A percentile compares a stretch with the other conserved stretches of the same genome.
phyloP scores from a whole-genome alignment of 768 basidiomycete genomes.

The Lentinus brumalis region DNA sequence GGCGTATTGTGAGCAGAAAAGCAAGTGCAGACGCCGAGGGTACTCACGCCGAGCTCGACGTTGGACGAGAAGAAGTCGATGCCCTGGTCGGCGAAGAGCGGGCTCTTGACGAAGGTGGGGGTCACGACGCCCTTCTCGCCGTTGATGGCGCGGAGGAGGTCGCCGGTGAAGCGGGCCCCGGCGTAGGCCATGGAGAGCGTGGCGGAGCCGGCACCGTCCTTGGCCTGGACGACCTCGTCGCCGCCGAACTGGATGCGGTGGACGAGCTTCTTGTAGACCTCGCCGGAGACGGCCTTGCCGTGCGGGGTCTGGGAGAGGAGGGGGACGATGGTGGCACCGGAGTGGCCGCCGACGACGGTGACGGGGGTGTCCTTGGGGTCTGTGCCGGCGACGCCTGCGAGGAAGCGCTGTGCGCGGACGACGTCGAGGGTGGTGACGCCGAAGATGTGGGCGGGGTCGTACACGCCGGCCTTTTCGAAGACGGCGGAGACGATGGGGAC shows the following conservation, averaged over 20 bases:
- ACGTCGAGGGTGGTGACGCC: constrained; percentile 99
- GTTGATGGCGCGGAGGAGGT: constrained; percentile 59
- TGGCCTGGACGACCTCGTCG: constrained; percentile 98
- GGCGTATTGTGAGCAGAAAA: constrained; percentile 6
- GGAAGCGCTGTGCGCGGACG: constrained; percentile 93
- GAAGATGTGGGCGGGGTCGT: constrained; percentile 86
- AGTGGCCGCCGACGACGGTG: constrained; percentile 94
- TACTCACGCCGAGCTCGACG: constrained; percentile 89
- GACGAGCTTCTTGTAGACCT: constrained; percentile 76
- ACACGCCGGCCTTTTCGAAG: constrained; percentile 89
- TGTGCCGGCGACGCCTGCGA: constrained; percentile 65
- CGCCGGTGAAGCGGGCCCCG: constrained; percentile 69
- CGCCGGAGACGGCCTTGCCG: constrained; percentile 75
- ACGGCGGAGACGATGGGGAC: constrained; percentile 96
- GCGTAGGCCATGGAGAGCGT: constrained; percentile 82
- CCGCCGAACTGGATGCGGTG: constrained; percentile 97
- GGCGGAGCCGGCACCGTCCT: constrained; percentile 81
- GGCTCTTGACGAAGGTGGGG: constrained; percentile 89
- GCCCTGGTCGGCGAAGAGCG: constrained; percentile 81
- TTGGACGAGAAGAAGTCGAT: constrained; percentile 94
- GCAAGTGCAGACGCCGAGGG: neutral
- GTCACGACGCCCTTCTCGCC: constrained; percentile 73
- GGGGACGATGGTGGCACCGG: constrained; percentile 96
- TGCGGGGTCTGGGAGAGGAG: constrained; percentile 80
- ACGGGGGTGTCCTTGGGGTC: constrained; percentile 69